phyloP scores from a whole-genome alignment of 306 rosid genomes.

The Sindora glabra region DNA sequence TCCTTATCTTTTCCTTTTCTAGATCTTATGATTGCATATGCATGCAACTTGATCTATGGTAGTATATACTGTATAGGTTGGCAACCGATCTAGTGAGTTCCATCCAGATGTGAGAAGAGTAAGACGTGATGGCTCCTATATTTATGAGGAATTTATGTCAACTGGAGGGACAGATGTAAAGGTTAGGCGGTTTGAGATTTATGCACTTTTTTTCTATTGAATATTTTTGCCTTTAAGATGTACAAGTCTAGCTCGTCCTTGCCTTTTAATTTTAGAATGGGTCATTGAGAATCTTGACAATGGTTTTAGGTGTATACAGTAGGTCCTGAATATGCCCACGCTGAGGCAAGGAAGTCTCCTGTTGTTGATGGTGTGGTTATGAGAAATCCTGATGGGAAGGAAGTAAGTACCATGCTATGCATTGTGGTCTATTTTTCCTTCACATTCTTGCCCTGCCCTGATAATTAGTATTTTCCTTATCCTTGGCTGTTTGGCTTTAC shows the following conservation, averaged over 20 bases:
- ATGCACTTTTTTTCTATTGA: constrained; percentile 13
- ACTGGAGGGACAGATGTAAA: constrained; percentile 99
- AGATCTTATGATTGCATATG: neutral
- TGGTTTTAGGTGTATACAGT: constrained; percentile 84
- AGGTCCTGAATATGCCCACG: constrained; percentile 99
- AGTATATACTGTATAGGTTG: constrained; percentile 52
- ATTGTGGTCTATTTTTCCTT: neutral
- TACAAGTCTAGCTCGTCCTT: neutral
- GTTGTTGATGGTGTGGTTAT: constrained; percentile 99
- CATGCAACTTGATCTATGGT: constrained; percentile 6
- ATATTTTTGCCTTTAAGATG: neutral
- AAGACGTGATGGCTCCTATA: constrained; percentile 95
- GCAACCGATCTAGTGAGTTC: constrained; percentile 96
- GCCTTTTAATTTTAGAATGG: constrained; percentile 9
- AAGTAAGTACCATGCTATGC: constrained; percentile 47
- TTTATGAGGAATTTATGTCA: constrained; percentile 94
- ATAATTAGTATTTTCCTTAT: constrained; percentile 3
- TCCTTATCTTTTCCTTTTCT: neutral
- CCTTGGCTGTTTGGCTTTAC: neutral
- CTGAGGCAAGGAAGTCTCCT: constrained; percentile 99
- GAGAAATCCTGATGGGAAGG: constrained; percentile 99
- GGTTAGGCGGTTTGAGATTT: constrained; percentile 44
- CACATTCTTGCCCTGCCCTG: constrained; percentile 3
- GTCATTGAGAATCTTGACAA: constrained; percentile 23
- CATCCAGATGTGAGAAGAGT: constrained; percentile 93